Evolutionary conservation across 1,139 yeast species (phyloP).

Genomic region (Scheffersomyces segobiensis): DNA sequence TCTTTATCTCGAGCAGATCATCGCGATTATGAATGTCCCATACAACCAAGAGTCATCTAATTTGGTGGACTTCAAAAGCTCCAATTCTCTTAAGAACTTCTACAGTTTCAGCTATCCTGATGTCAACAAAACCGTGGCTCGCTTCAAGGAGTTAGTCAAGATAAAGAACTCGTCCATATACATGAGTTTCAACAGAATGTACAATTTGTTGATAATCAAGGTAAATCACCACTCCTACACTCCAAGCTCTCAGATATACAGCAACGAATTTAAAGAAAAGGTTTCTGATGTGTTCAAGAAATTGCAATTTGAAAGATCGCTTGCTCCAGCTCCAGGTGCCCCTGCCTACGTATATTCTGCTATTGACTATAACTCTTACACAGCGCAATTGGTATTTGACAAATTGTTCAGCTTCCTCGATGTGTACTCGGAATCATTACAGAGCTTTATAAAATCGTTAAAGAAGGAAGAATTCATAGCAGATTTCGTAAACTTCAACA

Average conservation of each 20-base stretch:
- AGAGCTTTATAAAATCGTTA: constrained; percentile 20
- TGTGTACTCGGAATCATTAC: constrained; percentile 20
- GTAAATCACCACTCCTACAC: constrained; percentile 22
- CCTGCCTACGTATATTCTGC: constrained; percentile 12
- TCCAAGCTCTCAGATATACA: constrained; percentile 16
- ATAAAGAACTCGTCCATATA: constrained; percentile 29
- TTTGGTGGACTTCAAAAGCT: constrained; percentile 24
- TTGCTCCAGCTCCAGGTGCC: constrained; percentile 2
- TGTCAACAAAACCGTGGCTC: constrained; percentile 1
- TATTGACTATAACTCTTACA: constrained; percentile 21
- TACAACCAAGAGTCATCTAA: constrained; percentile 37
- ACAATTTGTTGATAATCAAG: constrained; percentile 29
- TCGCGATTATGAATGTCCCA: constrained; percentile 34
- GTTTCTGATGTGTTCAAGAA: constrained; percentile 16
- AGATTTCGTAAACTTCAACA: constrained; percentile 32
- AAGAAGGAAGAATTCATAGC: constrained; percentile 30
- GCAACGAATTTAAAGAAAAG: constrained; percentile 12
- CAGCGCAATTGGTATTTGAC: constrained; percentile 30
- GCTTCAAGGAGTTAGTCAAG: constrained; percentile 5
- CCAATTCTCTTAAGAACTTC: constrained; percentile 28
- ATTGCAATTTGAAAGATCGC: constrained; percentile 15
- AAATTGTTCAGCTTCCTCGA: constrained; percentile 19
- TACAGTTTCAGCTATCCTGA: constrained; percentile 14
- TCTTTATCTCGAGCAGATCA: constrained; percentile 42
- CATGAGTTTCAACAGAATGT: constrained; percentile 25